Evolutionary conservation across 2,329 filamentous ascomycete genomes (phyloP).

Genomic region (Talaromyces funiculosus): DNA sequence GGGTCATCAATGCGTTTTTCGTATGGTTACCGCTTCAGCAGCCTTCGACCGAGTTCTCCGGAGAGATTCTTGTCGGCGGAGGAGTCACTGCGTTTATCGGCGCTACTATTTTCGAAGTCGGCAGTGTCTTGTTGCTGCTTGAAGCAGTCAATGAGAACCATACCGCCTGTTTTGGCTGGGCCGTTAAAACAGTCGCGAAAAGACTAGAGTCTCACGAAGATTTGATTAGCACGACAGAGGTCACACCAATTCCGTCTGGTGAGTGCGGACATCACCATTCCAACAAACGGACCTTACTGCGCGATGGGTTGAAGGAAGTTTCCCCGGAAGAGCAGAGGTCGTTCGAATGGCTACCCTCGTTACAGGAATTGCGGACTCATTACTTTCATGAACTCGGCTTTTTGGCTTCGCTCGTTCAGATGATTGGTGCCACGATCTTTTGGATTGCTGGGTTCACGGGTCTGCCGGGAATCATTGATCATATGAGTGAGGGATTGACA

Average conservation of each 20-base stretch:
- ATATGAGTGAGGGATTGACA: conserved; percentile 43
- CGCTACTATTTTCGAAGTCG: conserved; percentile 61
- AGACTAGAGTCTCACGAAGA: conserved; percentile 20
- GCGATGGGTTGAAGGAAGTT: conserved; percentile 21
- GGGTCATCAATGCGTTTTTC: conserved; percentile 60
- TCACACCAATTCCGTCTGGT: conserved; percentile 17
- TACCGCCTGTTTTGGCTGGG: conserved; percentile 64
- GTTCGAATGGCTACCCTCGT: conserved; percentile 59
- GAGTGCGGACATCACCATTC: conserved; percentile 40
- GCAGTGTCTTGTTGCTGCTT: conserved; percentile 57
- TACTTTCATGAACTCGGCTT: conserved; percentile 60
- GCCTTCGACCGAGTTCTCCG: conserved; percentile 50
- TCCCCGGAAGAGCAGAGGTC: conserved; percentile 18
- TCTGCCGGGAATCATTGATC: conserved; percentile 51
- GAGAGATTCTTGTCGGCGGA: conserved; percentile 50
- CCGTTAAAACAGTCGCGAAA: conserved; percentile 49
- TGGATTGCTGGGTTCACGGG: conserved; percentile 59
- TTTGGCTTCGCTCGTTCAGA: conserved; percentile 53
- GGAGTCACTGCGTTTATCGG: conserved; percentile 63
- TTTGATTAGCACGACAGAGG: conserved; percentile 10
- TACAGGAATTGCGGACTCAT: conserved; percentile 52
- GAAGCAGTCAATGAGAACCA: conserved; percentile 65
- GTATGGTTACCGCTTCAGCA: conserved; percentile 54
- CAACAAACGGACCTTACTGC: conserved; percentile 35
- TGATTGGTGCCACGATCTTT: conserved; percentile 58